phyloP scores from a whole-genome alignment of 371 early-diverging fungal species.

The Apophysomyces trapeziformis region DNA sequence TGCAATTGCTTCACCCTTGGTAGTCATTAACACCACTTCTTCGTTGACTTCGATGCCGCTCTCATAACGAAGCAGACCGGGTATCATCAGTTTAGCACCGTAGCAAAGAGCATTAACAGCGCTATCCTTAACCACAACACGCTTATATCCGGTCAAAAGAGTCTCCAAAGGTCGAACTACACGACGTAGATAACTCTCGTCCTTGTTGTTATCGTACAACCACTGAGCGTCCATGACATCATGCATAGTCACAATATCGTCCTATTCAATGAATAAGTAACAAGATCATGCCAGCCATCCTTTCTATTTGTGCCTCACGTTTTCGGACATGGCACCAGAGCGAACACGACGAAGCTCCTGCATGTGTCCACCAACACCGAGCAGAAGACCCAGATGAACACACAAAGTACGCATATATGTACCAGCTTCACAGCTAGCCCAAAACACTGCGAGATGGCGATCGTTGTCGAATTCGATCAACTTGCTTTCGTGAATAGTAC shows the following conservation, averaged over 20 bases:
- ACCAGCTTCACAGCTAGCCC: slow-evolving; percentile 99
- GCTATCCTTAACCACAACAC: slow-evolving; percentile 99
- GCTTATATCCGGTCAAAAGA: slow-evolving; percentile 94
- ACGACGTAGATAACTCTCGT: slow-evolving; percentile 90
- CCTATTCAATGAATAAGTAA: slow-evolving; percentile 46
- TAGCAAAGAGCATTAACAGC: slow-evolving; percentile 99
- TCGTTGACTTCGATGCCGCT: slow-evolving; percentile 94
- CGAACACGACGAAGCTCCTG: slow-evolving; percentile 99
- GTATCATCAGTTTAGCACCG: slow-evolving; percentile 99
- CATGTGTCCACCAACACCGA: slow-evolving; percentile 99
- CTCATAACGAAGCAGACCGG: slow-evolving; percentile 98
- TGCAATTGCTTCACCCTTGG: slow-evolving; percentile 99
- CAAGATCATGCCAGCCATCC: not conserved
- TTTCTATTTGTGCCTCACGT: slow-evolving; percentile 44
- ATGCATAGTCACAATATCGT: slow-evolving; percentile 98
- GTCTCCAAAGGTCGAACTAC: slow-evolving; percentile 98
- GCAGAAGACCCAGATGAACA: slow-evolving; percentile 97
- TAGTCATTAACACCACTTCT: slow-evolving; percentile 98
- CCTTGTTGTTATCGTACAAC: slow-evolving; percentile 95
- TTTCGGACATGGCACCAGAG: slow-evolving; percentile 94
- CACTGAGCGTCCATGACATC: slow-evolving; percentile 99
- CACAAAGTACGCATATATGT: slow-evolving; percentile 99
- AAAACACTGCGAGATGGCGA: slow-evolving; percentile 95
- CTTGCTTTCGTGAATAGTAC: slow-evolving; percentile 97
- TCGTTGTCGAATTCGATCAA: slow-evolving; percentile 97